Base-by-base conservation (phyloP, 2,329 filamentous ascomycete genomes). In the Thyridium curvatum region DNA sequence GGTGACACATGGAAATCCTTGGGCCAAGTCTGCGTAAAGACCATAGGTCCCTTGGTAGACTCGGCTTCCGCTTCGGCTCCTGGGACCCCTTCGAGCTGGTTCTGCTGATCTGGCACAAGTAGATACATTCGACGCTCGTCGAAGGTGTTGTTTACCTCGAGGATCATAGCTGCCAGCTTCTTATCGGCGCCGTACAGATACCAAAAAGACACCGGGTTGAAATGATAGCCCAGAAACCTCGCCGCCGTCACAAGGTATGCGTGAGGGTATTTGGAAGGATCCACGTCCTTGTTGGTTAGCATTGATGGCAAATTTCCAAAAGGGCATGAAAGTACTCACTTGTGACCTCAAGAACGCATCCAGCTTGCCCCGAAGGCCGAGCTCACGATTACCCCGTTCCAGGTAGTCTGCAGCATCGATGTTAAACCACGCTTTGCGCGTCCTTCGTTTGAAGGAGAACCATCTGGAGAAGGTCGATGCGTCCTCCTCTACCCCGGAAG, bases 1-100 rank as follows among this genome's bases (percentile, higher is more conserved):
- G 82, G 81, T 2, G 82, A 88, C 14, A 87, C 81, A 52, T 87
- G 84, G 46, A 89, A 86, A 46, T 86, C 82, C 49, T 90, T 89
- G 6, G 63, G 57, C 76, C 79, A 85, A 0, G 62, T 61, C 15
- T 71, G 65, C 13, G 60, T 69, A 51, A 81, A 71, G 4, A 56
- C 47, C 14, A 38, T 39, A 8, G 36, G 28, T 14, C 46, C 44
- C 29, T 40, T 44, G 28, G 6, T 18, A 18, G 4, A 39, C 26
- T 26, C 26, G 4, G 14, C 35, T 13, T 39, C 31, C 34, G 34
- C 41, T 35, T 40, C 12, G 13, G n/a, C 14, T 21, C 35, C 28
- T 21, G n/a, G n/a, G n/a, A 15, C 12, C 17, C 30, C 35, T 34
- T 31, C n/a, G 7, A 30, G 32, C 13, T 32, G 32, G 31, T 12